Base-by-base conservation (phyloP, 2,329 filamentous ascomycete genomes). In the Fusarium sp. region DNA sequence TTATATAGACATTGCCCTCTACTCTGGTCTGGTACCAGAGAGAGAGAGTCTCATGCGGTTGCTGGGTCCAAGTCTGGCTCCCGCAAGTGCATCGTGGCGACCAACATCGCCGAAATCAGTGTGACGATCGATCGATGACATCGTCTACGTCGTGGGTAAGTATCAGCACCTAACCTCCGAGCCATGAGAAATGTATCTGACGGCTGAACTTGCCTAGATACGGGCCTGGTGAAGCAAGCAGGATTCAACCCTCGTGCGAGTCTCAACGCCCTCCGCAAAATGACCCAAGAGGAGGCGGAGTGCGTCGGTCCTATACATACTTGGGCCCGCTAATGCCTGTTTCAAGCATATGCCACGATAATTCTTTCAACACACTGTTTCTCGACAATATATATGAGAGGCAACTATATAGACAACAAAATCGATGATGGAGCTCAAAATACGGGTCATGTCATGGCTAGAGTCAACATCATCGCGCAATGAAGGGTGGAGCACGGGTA, bases 61-160 rank as follows among this genome's bases (percentile, higher is more conserved):
- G 43, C 43, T 6, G 15, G 15, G 22, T 47, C 43, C 14, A 15
- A 17, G 14, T 15, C 20, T 4, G 22, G 43, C 22, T 47, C 43
- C 15, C 95, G 97, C 0, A 94, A 91, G 82, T 95, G 98, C 2
- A 94, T 99, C 70, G 97, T 99, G 80, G 96, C 97, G 2, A 99
- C 97, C 30, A 99, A 98, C 77, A 98, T 99, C 79, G 97, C 96
- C 1, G 97, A 99, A 80, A 98, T 96, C 0, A 97, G 94, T 66
- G 95, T 99, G 80, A 98, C 97, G 0, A 98, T 99, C 75, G 96
- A 98, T 80, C 93, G 95, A 20, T 20, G 20, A 20, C 52, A 97
- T 98, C 75, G 30, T 22, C 50, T 67, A 38, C 27, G 35, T 67
- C 32, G 37, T 98, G 95, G 0, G 97, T 98, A 0, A 85, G 98